phyloP scores from a whole-genome alignment of 108 stramenopile species.

The Chaetoceros muelleri region DNA sequence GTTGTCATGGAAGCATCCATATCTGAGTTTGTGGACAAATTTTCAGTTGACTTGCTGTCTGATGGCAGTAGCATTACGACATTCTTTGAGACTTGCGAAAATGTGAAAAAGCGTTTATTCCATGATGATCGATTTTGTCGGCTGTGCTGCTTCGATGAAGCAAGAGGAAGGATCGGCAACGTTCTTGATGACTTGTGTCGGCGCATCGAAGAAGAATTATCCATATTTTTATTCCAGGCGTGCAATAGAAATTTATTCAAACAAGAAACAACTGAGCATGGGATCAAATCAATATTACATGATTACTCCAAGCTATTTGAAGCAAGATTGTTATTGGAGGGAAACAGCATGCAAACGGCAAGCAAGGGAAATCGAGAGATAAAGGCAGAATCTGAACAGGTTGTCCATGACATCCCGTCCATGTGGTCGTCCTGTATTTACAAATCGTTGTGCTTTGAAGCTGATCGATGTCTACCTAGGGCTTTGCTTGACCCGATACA shows the following conservation, averaged over 20 bases:
- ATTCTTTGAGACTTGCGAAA: background rate
- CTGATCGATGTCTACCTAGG: slow-evolving; percentile 29
- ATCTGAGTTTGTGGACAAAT: background rate
- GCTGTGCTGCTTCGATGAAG: background rate
- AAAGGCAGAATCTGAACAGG: background rate
- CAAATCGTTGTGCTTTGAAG: slow-evolving; percentile 18
- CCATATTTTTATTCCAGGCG: background rate
- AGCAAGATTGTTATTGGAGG: background rate
- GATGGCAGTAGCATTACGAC: background rate
- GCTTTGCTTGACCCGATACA: slow-evolving; percentile 29
- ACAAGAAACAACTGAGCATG: no score
- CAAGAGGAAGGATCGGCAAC: background rate
- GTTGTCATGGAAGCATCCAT: background rate
- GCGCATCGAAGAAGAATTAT: background rate
- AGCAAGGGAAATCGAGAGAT: background rate
- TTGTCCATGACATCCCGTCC: background rate
- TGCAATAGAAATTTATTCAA: background rate
- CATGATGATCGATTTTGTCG: background rate
- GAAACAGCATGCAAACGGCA: background rate
- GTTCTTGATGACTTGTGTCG: background rate
- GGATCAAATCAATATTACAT: background rate
- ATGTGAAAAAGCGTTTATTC: background rate
- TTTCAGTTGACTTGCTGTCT: background rate
- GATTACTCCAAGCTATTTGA: background rate
- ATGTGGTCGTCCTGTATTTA: slow-evolving; percentile 9